phyloP scores from a whole-genome alignment of 192 early-diverging fungal genomes.

The Rhizoclosmatium globosum region DNA sequence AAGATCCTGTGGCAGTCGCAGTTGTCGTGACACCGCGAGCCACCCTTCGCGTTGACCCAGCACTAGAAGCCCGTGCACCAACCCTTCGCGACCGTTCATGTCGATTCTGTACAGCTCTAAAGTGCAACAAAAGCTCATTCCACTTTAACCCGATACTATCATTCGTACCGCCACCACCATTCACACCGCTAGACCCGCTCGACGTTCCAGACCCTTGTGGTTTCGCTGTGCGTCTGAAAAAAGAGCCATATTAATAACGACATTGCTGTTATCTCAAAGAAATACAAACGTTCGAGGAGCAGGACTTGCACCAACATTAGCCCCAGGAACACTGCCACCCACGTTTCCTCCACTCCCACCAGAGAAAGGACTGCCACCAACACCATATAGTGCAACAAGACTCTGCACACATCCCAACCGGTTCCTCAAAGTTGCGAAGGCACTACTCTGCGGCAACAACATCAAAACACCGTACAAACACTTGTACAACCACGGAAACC shows the following conservation, averaged over 20 bases:
- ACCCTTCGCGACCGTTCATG: conserved; percentile 77
- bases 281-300: not conserved
- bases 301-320: no score
- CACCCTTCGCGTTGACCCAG: not conserved
- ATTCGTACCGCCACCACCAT: not conserved
- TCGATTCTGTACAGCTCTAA: conserved; percentile 72
- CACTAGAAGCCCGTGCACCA: not conserved
- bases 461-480: conserved; percentile 96
- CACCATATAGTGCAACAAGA: conserved; percentile 51
- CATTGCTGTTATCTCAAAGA: no score
- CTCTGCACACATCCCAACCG: conserved; percentile 85
- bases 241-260: no score
- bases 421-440: conserved; percentile 94
- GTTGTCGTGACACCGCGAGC: no score
- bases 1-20: no score
- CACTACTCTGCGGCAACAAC: conserved; percentile 95
- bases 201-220: no score
- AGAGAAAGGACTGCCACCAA: not conserved
- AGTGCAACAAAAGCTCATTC: conserved; percentile 76
- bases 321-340: conserved; percentile 11
- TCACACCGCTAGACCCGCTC: no score
- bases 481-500: conserved; percentile 89
- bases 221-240: no score
- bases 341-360: not conserved
- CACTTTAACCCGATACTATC: conserved; percentile 53